Evolutionary conservation across 768 basidiomycete species (phyloP).

Genomic region (Paxillus rubicundulus): DNA sequence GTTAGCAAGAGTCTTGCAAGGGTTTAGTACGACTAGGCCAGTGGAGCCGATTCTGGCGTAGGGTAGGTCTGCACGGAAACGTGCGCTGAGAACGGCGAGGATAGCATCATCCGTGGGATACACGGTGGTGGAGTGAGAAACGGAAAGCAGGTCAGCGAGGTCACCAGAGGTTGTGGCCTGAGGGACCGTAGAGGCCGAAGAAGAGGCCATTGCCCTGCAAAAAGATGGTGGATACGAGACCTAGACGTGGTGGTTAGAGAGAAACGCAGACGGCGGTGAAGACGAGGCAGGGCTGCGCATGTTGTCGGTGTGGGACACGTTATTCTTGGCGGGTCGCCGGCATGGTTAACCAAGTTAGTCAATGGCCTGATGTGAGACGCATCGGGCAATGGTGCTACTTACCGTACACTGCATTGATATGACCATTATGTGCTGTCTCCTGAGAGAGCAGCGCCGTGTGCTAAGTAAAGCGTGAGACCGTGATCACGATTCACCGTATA

Average conservation of each 20-base stretch:
- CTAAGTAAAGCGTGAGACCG: constrained; percentile 16
- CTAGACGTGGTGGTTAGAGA: constrained; percentile 11
- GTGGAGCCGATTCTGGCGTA: constrained; percentile 51
- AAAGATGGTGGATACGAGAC: constrained; percentile 7
- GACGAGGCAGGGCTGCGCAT: constrained; percentile 8
- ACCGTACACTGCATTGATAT: background rate
- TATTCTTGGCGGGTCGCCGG: constrained; percentile 17
- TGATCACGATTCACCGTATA: background rate
- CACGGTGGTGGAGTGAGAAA: constrained; percentile 37
- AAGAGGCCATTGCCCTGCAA: constrained; percentile 38
- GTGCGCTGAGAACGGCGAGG: constrained; percentile 51
- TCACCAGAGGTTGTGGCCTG: constrained; percentile 47
- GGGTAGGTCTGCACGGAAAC: constrained; percentile 57
- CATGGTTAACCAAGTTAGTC: constrained; percentile 1
- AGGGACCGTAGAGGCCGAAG: constrained; percentile 27
- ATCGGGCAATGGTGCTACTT: background rate
- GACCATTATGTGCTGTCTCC: background rate
- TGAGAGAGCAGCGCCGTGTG: background rate
- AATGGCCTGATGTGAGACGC: background rate
- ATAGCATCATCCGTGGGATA: constrained; percentile 58
- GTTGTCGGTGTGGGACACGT: constrained; percentile 3
- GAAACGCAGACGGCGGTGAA: constrained; percentile 6
- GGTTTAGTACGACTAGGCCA: constrained; percentile 57
- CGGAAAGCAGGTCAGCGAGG: constrained; percentile 44
- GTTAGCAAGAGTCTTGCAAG: constrained; percentile 54